Base-by-base conservation (phyloP, 2,329 filamentous ascomycete genomes). In the Talaromyces sp. region DNA sequence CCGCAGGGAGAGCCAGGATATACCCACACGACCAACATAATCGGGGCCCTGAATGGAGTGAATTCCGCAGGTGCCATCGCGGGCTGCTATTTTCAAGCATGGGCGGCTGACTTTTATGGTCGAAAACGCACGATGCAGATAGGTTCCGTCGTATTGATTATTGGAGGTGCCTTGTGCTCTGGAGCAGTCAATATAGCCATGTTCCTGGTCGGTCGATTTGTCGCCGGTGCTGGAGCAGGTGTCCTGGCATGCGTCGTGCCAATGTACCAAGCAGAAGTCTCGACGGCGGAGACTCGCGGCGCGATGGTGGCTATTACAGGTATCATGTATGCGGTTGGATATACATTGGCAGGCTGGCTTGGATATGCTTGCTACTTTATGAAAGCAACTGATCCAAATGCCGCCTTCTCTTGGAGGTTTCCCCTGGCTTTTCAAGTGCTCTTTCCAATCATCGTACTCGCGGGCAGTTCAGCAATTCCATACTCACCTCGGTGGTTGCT, bases 41-140 rank as follows among this genome's bases (percentile, higher is more conserved):
- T 80, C 51, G 78, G 76, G 33, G 78, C 77, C 22, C 71, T 80
- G 57, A 80, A 80, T 67, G 79, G 78, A 39, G 69, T 80, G 6
- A 78, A 77, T 64, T 75, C 74, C 19, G 78, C 77, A 5, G 78
- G 78, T n/a, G 75, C 72, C 27, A 71, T 71, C 39, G 25, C 42
- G 1, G 55, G 63, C 75, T 22, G 78, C 74, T n/a, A 72, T 71
- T 30, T 57, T 74, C 1, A 69, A 72, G 61, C 33, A 17, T 57
- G 27, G 17, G 22, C 42, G 9, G 10, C 36, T 5, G 55, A 47
- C 75, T 72, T 49, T 71, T 74, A 9, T 80, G 78, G 75, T 68
- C 66, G n/a, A 73, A 73, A 7, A 75, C 79, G 58, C 67, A 67
- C 53, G 71, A 71, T 52, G 70, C 75, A 13, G 70, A 78, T 2